Conservation (phyloP, 2,329 filamentous ascomycete genomes). For the Ophiostoma sp. region DNA sequence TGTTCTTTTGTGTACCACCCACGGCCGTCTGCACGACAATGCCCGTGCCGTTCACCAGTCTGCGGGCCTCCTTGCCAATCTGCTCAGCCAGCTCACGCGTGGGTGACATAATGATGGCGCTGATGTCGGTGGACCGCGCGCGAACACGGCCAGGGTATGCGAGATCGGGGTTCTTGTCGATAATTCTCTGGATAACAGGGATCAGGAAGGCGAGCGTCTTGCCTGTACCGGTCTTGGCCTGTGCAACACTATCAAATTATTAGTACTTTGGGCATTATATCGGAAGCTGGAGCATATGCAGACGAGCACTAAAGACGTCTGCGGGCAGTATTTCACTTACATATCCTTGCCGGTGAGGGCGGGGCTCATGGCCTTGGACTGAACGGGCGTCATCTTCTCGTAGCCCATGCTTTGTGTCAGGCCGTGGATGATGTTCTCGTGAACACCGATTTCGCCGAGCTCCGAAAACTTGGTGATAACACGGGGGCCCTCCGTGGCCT, state of each 20-base stretch:
- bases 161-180: constrained; percentile 58
- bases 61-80: constrained; percentile 72
- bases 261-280: neutral
- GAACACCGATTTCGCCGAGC: constrained; percentile 47
- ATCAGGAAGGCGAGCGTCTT: constrained; percentile 93
- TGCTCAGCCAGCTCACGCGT: constrained; percentile 78
- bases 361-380: constrained; percentile 73
- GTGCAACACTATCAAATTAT: constrained; percentile 59
- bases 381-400: constrained; percentile 86
- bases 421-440: constrained; percentile 58
- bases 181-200: constrained; percentile 74
- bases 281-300: neutral
- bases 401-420: constrained; percentile 71
- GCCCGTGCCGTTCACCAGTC: constrained; percentile 59
- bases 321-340: constrained; percentile 46
- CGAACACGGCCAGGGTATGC: constrained; percentile 38
- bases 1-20: constrained; percentile 74
- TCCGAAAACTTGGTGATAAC: constrained; percentile 38
- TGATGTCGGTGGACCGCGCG: constrained; percentile 53
- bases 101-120: constrained; percentile 68
- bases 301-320: neutral
- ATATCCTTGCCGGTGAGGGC: constrained; percentile 76
- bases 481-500: neutral
- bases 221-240: constrained; percentile 94
- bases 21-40: constrained; percentile 72